Evolutionary conservation across 2,329 filamentous ascomycete species (phyloP).

Genomic region (Fusarium sp.): DNA sequence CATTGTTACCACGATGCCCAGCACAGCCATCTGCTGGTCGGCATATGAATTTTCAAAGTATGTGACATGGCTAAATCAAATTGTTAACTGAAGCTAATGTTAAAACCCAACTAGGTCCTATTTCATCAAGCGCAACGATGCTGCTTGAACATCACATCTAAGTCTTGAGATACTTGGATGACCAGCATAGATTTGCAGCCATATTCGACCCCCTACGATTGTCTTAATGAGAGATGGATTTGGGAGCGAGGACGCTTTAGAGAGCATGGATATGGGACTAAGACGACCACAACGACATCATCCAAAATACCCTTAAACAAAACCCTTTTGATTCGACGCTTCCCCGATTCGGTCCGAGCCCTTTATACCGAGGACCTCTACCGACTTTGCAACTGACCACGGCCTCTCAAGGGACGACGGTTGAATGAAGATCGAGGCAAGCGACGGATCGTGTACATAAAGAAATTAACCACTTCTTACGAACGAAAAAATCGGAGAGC

Average conservation of each 20-base stretch:
- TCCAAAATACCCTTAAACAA: conserved; percentile 27
- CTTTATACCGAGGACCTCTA: conserved; percentile 2
- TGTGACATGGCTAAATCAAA: conserved; percentile 42
- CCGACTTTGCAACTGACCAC: conserved; percentile 1
- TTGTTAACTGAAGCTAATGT: neutral
- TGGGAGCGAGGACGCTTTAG: neutral
- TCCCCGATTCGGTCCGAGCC: conserved; percentile 4
- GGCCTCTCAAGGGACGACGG: neutral
- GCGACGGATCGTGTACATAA: conserved; percentile 40
- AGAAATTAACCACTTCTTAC: conserved; percentile 38
- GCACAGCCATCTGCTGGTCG: conserved; percentile 99
- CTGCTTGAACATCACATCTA: conserved; percentile 40
- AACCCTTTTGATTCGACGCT: conserved; percentile 24
- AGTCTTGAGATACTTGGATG: conserved; percentile 2
- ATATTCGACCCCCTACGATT: conserved; percentile 7
- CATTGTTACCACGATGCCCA: conserved; percentile 96
- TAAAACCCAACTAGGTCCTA: conserved; percentile 57
- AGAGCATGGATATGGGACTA: conserved; percentile 3
- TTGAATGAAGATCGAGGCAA: conserved; percentile 2
- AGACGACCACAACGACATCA: conserved; percentile 11
- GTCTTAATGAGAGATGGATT: conserved; percentile 11
- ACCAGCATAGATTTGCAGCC: conserved; percentile 10
- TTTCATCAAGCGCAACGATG: conserved; percentile 65
- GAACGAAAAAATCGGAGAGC: conserved; percentile 15
- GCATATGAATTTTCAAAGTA: conserved; percentile 76